A percentile compares a stretch with the other conserved stretches of the same genome.
Conservation (phyloP, 2,329 filamentous ascomycete species). For the Fonsecaea nubica region DNA sequence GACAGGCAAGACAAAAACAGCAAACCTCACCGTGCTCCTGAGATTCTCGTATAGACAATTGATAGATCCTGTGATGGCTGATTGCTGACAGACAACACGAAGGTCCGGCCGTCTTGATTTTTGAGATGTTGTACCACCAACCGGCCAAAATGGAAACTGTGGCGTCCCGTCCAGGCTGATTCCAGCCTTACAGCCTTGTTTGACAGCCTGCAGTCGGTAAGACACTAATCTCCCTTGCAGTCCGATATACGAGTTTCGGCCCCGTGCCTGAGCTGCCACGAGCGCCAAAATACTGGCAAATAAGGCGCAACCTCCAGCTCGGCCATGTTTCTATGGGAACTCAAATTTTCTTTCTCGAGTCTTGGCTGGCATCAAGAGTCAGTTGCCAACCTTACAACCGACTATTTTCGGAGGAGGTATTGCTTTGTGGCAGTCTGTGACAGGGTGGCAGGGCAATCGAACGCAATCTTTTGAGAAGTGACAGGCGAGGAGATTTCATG, state of each 20-base stretch:
- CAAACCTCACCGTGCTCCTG: background rate
- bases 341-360: no score
- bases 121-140: background rate
- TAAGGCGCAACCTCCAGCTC: background rate
- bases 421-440: no score
- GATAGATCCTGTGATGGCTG: background rate
- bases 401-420: no score
- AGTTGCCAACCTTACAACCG: no score
- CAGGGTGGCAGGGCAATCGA: no score
- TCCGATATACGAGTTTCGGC: slow-evolving; percentile 7
- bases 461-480: no score
- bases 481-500: no score
- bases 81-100: slow-evolving; percentile 8
- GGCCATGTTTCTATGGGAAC: background rate
- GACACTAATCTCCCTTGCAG: slow-evolving; percentile 2
- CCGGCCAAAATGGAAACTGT: background rate
- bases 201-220: background rate
- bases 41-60: background rate
- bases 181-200: slow-evolving; percentile 6
- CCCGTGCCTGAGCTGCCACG: background rate
- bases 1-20: background rate
- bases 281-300: background rate
- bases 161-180: slow-evolving; percentile 1
- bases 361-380: no score
- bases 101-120: background rate